A percentile compares a stretch with the other conserved stretches of the same genome.
Evolutionary conservation across 2,329 filamentous ascomycete species (phyloP).

Genomic region (Cladophialophora yegresii): DNA sequence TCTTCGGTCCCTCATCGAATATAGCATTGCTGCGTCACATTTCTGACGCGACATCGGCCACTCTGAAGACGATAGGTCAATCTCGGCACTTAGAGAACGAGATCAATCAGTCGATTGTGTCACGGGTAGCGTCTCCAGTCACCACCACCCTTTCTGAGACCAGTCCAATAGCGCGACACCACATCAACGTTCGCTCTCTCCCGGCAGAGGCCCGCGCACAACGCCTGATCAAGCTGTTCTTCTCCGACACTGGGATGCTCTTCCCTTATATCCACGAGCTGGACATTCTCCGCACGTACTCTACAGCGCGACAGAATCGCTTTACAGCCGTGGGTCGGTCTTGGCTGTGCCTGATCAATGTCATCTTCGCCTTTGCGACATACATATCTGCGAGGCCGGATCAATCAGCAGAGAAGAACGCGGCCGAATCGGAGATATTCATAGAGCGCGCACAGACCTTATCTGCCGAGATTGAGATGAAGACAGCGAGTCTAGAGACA

Average conservation of each 20-base stretch:
- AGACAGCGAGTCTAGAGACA: constrained; percentile 30
- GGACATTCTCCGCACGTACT: constrained; percentile 38
- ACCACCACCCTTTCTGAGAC: constrained; percentile 27
- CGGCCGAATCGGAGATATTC: constrained; percentile 30
- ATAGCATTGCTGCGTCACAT: constrained; percentile 29
- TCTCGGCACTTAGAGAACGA: constrained; percentile 24
- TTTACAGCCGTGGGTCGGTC: constrained; percentile 37
- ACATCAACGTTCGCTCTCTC: constrained; percentile 28
- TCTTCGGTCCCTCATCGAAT: constrained; percentile 40
- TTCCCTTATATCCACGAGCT: constrained; percentile 40
- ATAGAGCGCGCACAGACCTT: constrained; percentile 30
- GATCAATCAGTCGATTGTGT: constrained; percentile 25
- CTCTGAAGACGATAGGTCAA: constrained; percentile 25
- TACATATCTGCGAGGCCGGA: constrained; percentile 29
- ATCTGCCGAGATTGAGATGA: constrained; percentile 28
- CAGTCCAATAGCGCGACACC: constrained; percentile 18
- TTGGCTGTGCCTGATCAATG: constrained; percentile 41
- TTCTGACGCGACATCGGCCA: constrained; percentile 29
- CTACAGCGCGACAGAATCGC: constrained; percentile 32
- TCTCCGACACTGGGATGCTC: constrained; percentile 40
- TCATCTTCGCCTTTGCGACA: constrained; percentile 40
- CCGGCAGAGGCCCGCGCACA: constrained; percentile 33
- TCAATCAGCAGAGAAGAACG: constrained; percentile 29
- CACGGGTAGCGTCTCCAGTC: constrained; percentile 27
- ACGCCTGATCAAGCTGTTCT: constrained; percentile 43